Percentiles rank a stretch among this genome's conserved stretches.
phyloP scores from a whole-genome alignment of 345 rosid species.

The Eucalyptus camaldulensis region DNA sequence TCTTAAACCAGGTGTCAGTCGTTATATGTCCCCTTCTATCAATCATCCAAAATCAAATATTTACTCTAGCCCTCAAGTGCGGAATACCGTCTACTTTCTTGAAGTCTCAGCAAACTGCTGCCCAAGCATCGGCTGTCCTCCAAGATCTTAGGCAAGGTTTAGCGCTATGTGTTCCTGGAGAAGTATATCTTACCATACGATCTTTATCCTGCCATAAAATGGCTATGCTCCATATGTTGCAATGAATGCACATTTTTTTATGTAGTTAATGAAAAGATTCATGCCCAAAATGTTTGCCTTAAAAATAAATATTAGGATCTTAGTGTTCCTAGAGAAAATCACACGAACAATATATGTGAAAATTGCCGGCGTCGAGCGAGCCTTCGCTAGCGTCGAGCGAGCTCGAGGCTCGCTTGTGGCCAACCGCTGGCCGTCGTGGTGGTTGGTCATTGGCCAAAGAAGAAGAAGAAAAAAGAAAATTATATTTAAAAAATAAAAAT shows the following conservation, averaged over 20 bases:
- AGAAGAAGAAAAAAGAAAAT: too few relatives aligned
- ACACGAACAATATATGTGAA: too few relatives aligned
- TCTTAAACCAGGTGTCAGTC: too few relatives aligned
- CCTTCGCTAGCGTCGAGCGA: too few relatives aligned
- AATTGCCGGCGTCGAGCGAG: too few relatives aligned
- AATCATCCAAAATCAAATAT: conserved; percentile 86
- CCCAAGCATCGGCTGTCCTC: conserved; percentile 39
- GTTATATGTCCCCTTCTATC: too few relatives aligned
- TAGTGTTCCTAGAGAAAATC: background rate
- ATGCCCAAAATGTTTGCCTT: background rate
- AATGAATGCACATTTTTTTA: background rate
- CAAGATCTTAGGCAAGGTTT: conserved; percentile 76
- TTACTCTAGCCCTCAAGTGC: conserved; percentile 69
- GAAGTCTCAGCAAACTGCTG: conserved; percentile 15
- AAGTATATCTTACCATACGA: background rate
- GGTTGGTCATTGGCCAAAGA: too few relatives aligned
- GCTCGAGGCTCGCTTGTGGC: too few relatives aligned
- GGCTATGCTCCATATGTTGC: background rate
- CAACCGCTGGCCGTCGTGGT: too few relatives aligned
- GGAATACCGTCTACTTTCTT: conserved; percentile 66
- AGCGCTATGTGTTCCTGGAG: background rate
- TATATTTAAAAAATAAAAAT: too few relatives aligned
- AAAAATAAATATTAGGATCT: background rate
- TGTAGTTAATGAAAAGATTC: background rate
- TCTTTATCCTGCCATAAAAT: background rate